phyloP scores from a whole-genome alignment of 2,329 filamentous ascomycete species.

The Fusarium temperatum region DNA sequence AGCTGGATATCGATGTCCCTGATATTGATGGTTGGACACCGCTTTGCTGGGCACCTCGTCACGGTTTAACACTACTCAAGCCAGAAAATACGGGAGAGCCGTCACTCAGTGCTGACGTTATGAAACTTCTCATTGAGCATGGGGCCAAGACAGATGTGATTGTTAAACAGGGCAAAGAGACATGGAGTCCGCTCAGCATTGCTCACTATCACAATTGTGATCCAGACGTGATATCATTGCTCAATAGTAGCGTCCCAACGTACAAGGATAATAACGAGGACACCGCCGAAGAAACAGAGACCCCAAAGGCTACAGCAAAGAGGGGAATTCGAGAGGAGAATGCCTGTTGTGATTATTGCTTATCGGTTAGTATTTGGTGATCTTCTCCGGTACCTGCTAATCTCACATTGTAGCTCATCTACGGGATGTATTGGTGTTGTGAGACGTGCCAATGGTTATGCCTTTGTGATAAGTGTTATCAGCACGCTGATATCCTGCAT shows the following conservation, averaged over 20 bases:
- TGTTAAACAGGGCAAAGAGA: neutral
- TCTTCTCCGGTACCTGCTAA: neutral
- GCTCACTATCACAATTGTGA: neutral
- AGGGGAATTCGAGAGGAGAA: accelerated
- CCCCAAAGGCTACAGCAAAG: neutral
- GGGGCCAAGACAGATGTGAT: neutral
- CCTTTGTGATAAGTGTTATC: neutral
- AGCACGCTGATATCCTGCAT: neutral
- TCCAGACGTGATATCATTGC: neutral
- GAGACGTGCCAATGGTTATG: neutral
- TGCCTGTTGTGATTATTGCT: neutral
- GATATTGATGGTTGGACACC: slow-evolving; percentile 21
- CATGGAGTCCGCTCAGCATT: neutral
- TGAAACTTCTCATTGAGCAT: neutral
- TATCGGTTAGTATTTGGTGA: neutral
- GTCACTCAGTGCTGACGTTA: neutral
- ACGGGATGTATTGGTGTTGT: neutral
- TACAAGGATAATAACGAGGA: accelerated
- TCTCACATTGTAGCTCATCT: neutral
- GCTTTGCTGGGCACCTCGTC: slow-evolving; percentile 3
- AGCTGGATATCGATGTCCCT: neutral
- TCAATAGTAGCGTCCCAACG: accelerated
- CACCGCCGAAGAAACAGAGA: neutral
- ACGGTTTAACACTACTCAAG: accelerated
- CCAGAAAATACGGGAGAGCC: neutral